Evolutionary conservation across 768 basidiomycete genomes (phyloP), one percentile per base, ranked within the genome.

Genomic region (Leccinum fibrillosum): DNA sequence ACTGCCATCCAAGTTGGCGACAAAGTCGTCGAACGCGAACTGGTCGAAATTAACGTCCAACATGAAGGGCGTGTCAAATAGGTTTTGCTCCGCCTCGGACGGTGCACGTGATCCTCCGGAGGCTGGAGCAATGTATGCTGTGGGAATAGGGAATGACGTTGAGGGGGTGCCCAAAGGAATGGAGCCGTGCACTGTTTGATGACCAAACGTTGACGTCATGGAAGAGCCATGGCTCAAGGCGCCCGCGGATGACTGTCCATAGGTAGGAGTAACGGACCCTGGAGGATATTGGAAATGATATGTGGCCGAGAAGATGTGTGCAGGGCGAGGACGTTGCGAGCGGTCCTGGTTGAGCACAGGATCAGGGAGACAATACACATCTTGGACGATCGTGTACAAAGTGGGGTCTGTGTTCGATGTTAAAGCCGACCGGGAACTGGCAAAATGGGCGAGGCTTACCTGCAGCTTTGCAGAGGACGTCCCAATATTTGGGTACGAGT

Each of bases 401-500:
- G 86, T 82, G 21, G 86, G 85, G 70, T 90, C 89, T 90, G 59
- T 10, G 28, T 49, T n/a, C 39, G 23, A 48, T 21, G n/a, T 47
- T 45, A 34, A 30, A 13, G 2, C 19, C 10, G 10, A 49, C 8
- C 17, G 48, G 45, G 32, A 32, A 25, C 25, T 17, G 50, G 15
- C 42, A 58, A 58, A 60, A 30, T 13, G 10, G 30, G 55, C 2
- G 42, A 23, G 19, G 49, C 79, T 55, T 63, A 88, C 89, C 84
- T 62, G 77, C 61, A 53, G 81, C 80, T 60, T 77, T 73, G 54
- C 80, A 80, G 56, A 90, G 76, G 21, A 76, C 80, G 17, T 77
- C 73, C 89, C 89, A 90, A 64, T 81, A 89, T 49, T 76, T 76
- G 4, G 89, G 89, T 6, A 83, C 82, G 26, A 90, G 77, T 1